Evolutionary conservation across 441 rosid genomes (phyloP), one percentile per base, ranked within the genome.

Genomic region (Adansonia rubrostipa): DNA sequence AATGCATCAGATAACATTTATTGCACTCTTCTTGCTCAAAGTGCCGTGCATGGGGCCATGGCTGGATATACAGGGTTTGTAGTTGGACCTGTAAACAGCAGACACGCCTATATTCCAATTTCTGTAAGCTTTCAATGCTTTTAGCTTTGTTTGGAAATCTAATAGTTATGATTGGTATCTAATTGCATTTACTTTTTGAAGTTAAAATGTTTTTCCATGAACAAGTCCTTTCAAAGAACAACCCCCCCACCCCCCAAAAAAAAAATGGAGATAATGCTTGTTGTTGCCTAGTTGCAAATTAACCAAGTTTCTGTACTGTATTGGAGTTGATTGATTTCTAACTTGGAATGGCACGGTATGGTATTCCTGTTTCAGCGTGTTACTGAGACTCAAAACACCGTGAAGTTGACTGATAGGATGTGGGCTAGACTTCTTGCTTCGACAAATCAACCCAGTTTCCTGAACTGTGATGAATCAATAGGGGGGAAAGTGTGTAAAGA

Each of bases 401-500:
- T 92, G 84, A 90, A 84, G 80, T 76, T 90, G 78, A 92, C 93
- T 0, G 93, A 89, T 69, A 90, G 96, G 84, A 90, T 86, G 92
- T 91, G 96, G 93, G 96, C 96, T 60, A 90, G 96, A 80, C 90
- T 92, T 79, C 92, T 92, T 75, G 90, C 96, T 54, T 90, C 96
- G n/a, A 92, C 93, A 22, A 88, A 92, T 78, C 96, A 92, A 71
- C 96, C 96, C 6, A 92, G 88, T 84, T 92, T 92, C 81, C 78
- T 90, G 85, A 86, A 86, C 77, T 60, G 85, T 72, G 75, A 83
- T 62, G 87, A 80, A 40, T 67, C 33, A 33, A 47, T 78, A 73
- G 84, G 78, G 76, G 89, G 81, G 64, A 83, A 77, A 71, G 83
- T 80, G 6, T 84, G 83, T 79, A 77, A 76, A 79, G 84, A 85